These are phyloP conservation scores for Trypanosoma lewisi DNA, from an alignment of 208 protist species.

Conservation along the genomic window DNA sequence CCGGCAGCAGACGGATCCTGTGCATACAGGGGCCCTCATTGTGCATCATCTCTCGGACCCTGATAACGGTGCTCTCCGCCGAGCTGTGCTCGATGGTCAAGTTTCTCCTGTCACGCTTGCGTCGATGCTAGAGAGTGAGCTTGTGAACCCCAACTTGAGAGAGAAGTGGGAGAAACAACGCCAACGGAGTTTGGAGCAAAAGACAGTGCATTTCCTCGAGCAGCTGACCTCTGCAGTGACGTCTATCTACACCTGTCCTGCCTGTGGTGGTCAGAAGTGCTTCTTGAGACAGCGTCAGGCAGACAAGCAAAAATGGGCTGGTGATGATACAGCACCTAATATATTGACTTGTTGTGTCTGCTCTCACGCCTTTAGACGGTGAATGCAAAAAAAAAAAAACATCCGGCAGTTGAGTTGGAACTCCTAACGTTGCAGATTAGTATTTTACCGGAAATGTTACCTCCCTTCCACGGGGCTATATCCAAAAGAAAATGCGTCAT, in stretches of 20 bases:
- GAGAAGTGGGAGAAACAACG: conserved; percentile 32
- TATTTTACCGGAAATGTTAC: too few species aligned
- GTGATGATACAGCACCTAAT: conserved; percentile 54
- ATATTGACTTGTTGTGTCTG: conserved; percentile 55
- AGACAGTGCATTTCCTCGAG: conserved; percentile 44
- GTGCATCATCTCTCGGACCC: conserved; percentile 50
- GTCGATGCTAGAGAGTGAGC: conserved; percentile 35
- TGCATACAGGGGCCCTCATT: conserved; percentile 34
- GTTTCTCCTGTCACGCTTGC: conserved; percentile 31
- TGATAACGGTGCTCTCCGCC: conserved; percentile 43
- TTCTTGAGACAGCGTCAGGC: conserved; percentile 52
- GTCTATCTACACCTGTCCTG: conserved; percentile 47
- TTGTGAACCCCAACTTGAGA: conserved; percentile 41
- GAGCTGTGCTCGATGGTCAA: conserved; percentile 25
- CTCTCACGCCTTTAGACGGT: conserved; percentile 34
- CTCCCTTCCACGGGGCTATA: too few species aligned
- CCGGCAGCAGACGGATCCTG: conserved; percentile 23
- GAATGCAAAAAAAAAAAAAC: neutral
- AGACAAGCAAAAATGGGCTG: conserved; percentile 72
- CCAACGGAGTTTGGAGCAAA: conserved; percentile 35
- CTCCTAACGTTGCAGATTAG: too few species aligned
- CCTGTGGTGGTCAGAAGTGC: conserved; percentile 47
- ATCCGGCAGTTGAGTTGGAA: too few species aligned
- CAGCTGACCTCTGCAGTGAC: conserved; percentile 39
- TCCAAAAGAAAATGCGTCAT: too few species aligned